Percentiles rank a stretch among this genome's conserved stretches.
Evolutionary conservation across 306 rosid genomes (phyloP).

Genomic region (Senna siamea): DNA sequence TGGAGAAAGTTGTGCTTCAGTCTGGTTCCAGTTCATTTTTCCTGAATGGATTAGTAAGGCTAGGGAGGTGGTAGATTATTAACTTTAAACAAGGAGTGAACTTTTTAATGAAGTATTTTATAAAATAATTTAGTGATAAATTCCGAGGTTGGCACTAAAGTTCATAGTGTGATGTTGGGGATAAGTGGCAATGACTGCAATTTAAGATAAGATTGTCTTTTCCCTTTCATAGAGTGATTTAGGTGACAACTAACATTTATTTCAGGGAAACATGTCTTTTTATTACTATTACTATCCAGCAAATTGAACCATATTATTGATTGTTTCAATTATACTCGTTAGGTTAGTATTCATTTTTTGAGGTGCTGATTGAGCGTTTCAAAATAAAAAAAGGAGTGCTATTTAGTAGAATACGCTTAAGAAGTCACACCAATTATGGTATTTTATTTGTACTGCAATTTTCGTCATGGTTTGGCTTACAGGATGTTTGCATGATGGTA

Average conservation of each 20-base stretch:
- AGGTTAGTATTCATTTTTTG: not conserved
- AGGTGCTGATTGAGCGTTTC: not conserved
- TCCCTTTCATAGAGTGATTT: not conserved
- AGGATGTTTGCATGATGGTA: not conserved
- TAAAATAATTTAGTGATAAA: not conserved
- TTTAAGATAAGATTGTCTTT: not conserved
- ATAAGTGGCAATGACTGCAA: not conserved
- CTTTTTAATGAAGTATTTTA: not conserved
- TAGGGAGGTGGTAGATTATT: too few relatives aligned
- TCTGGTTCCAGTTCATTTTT: not conserved
- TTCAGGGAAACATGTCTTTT: not conserved
- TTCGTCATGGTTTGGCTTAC: not conserved
- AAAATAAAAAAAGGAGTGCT: not conserved
- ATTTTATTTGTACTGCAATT: not conserved
- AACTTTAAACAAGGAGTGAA: too few relatives aligned
- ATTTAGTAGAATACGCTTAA: not conserved
- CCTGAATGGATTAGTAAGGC: too few relatives aligned
- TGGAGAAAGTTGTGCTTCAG: not conserved
- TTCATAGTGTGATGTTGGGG: too few relatives aligned
- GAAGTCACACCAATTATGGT: not conserved
- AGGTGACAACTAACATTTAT: not conserved
- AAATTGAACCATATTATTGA: conserved; percentile 6
- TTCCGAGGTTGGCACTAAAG: not conserved
- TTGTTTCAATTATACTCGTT: not conserved
- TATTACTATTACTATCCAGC: too few relatives aligned